Evolutionary conservation across 2,329 filamentous ascomycete species (phyloP).

Genomic region (Cercospora beticola): DNA sequence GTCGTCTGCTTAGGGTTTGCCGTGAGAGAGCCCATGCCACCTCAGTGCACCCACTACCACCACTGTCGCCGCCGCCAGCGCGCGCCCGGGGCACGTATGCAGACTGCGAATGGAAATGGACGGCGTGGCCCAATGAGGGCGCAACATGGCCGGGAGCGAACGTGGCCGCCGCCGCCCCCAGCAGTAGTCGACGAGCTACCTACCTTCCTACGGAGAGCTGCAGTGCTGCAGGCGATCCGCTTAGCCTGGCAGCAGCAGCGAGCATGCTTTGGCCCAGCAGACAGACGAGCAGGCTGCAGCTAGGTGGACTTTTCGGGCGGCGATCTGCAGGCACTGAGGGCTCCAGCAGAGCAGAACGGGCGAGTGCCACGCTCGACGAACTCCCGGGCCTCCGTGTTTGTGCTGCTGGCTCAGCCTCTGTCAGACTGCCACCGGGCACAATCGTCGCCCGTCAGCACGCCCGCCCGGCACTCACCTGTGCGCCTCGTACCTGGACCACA

Average conservation of each 20-base stretch:
- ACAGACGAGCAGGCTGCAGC: neutral
- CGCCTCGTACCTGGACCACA: neutral
- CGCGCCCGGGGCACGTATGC: too few relatives aligned
- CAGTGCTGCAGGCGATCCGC: neutral
- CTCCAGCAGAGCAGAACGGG: neutral
- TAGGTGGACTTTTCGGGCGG: neutral
- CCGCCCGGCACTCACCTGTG: neutral
- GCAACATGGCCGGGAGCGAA: too few relatives aligned
- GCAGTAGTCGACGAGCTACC: neutral
- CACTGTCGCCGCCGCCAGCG: too few relatives aligned
- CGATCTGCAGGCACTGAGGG: slow-evolving; percentile 20
- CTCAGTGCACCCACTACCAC: too few relatives aligned
- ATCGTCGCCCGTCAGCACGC: neutral
- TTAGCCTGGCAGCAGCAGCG: neutral
- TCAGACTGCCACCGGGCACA: neutral
- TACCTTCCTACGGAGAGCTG: neutral
- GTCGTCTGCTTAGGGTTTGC: neutral
- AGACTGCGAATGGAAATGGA: neutral
- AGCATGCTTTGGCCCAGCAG: neutral
- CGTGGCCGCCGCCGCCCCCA: too few relatives aligned
- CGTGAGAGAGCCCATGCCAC: too few relatives aligned
- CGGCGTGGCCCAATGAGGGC: neutral
- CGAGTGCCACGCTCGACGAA: neutral
- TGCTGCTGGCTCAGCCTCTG: slow-evolving; percentile 8
- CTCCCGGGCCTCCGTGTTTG: slow-evolving; percentile 7